phyloP scores from a whole-genome alignment of 2,329 filamentous ascomycete species.

The Akanthomyces dipterigenus region DNA sequence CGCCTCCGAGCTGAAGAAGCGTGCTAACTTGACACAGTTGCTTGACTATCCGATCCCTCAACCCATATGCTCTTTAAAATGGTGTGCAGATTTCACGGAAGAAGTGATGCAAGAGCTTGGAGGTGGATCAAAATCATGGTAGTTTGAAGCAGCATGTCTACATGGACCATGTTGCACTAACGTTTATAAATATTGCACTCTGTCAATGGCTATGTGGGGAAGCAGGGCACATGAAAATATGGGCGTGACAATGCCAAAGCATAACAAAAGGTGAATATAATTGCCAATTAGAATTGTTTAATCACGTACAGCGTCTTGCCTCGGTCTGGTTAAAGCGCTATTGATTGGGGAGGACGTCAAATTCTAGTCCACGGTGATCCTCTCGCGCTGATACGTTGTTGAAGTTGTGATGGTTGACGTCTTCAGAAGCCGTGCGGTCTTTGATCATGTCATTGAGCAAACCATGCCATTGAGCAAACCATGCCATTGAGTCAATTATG shows the following conservation, averaged over 20 bases:
- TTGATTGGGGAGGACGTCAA: too few species aligned
- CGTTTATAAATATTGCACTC: slow-evolving; percentile 10
- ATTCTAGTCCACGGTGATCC: too few species aligned
- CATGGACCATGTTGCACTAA: not conserved
- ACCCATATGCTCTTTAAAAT: slow-evolving; percentile 62
- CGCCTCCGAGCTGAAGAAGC: not conserved
- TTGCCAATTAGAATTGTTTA: slow-evolving; percentile 4
- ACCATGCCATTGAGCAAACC: not conserved
- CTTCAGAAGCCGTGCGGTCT: not conserved
- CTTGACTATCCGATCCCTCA: slow-evolving; percentile 75
- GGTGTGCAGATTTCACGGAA: not conserved
- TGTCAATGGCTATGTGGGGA: not conserved
- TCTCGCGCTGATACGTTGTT: not conserved
- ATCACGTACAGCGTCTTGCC: too few species aligned
- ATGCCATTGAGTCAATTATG: not conserved
- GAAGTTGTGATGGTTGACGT: not conserved
- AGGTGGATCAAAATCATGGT: not conserved
- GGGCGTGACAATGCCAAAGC: not conserved
- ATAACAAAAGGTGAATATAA: slow-evolving; percentile 2
- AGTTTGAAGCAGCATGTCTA: slow-evolving; percentile 8
- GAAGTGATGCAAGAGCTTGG: not conserved
- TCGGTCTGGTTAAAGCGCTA: too few species aligned
- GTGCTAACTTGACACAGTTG: slow-evolving; percentile 45
- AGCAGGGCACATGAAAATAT: slow-evolving; percentile 2
- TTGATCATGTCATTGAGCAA: not conserved